Conservation (phyloP, 176 grass and related monocot genomes). For the Guadua angustifolia region DNA sequence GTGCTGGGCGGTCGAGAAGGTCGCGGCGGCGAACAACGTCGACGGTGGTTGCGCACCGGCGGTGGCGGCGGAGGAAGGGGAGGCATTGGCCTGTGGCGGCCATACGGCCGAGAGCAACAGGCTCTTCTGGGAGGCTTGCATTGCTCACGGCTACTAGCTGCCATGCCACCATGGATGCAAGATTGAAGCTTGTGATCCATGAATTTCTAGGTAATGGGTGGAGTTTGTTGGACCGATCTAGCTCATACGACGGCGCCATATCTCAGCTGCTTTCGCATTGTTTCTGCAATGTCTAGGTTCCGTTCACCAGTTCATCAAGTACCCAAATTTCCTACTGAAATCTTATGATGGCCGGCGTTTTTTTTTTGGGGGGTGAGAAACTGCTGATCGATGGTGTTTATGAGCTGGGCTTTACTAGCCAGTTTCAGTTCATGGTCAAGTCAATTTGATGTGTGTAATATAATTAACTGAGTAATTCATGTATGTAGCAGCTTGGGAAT, state of each 20-base stretch:
- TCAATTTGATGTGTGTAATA: background rate
- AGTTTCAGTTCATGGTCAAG: background rate
- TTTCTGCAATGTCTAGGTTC: background rate
- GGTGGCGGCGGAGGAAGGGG: background rate
- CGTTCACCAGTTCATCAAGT: background rate
- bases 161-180: background rate
- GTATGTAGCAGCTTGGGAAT: background rate
- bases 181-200: background rate
- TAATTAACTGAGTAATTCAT: background rate
- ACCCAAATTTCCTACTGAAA: background rate
- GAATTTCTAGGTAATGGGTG: too few relatives aligned
- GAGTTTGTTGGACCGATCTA: too few relatives aligned
- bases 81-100: background rate
- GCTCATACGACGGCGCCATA: background rate
- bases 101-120: conserved; percentile 42
- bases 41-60: background rate
- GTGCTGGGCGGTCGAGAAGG: conserved; percentile 27
- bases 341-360: background rate
- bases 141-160: conserved; percentile 56
- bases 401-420: background rate
- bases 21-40: background rate
- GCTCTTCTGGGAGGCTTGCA: conserved; percentile 57
- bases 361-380: background rate
- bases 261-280: background rate
- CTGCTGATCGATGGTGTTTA: background rate